Evolutionary conservation across 345 rosid species (phyloP).

Genomic region (Ailanthus altissimus): DNA sequence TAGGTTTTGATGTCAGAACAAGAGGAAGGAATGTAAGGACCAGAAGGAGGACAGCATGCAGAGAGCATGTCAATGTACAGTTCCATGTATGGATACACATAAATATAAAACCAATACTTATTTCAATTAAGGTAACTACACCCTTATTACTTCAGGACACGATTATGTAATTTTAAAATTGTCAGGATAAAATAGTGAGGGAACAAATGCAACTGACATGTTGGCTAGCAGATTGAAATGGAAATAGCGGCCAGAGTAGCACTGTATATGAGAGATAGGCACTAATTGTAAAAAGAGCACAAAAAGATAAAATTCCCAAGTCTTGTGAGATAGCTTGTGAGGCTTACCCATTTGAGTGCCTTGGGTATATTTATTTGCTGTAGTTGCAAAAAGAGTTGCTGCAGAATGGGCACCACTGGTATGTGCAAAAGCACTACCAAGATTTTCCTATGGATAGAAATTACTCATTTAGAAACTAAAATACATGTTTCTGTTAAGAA

Average conservation of each 20-base stretch:
- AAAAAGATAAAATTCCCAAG: not conserved
- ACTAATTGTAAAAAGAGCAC: not conserved
- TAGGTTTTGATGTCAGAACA: not conserved
- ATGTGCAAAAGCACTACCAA: constrained; percentile 27
- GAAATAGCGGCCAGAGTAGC: not conserved
- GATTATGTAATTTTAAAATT: not conserved
- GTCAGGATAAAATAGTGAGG: not conserved
- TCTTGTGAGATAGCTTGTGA: not conserved
- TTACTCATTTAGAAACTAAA: not conserved
- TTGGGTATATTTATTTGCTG: constrained; percentile 31
- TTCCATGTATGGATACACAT: not conserved
- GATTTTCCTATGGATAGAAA: constrained; percentile 38
- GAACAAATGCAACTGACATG: not conserved
- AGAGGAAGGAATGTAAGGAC: not conserved
- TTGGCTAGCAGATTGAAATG: constrained; percentile 1
- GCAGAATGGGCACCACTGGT: constrained; percentile 35
- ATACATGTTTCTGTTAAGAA: not conserved
- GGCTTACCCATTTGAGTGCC: constrained; percentile 47
- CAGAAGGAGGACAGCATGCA: not conserved
- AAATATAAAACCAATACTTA: not conserved
- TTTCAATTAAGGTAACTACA: not conserved
- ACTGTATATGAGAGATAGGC: not conserved
- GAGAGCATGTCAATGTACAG: not conserved
- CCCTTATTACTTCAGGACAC: not conserved
- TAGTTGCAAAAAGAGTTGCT: constrained; percentile 22